Percentiles rank a stretch among this genome's conserved stretches.
Evolutionary conservation across 1,284 basidiomycete genomes (phyloP).

Genomic region (Malassezia psittaci): DNA sequence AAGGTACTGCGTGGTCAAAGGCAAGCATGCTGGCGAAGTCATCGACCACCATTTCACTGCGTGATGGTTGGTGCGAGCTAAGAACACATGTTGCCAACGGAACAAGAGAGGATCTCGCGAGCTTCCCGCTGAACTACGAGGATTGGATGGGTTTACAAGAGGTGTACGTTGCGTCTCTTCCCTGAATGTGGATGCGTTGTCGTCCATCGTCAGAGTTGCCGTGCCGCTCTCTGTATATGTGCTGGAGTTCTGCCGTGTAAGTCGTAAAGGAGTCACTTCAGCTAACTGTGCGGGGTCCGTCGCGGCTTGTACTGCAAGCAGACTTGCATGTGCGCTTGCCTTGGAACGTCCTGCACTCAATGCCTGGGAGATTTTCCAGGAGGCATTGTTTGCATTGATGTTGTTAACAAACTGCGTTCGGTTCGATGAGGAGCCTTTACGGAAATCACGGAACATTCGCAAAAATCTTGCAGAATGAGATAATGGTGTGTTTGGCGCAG

Average conservation of each 20-base stretch:
- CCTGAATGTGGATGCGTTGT: neutral
- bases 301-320: conserved; percentile 1
- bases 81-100: conserved; percentile 71
- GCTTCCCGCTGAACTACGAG: neutral
- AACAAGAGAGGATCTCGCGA: conserved; percentile 21
- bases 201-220: conserved; percentile 12
- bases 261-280: conserved; percentile 19
- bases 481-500: too few relatives aligned
- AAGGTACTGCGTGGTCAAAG: conserved; percentile 69
- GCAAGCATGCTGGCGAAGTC: conserved; percentile 59
- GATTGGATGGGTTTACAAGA: conserved; percentile 43
- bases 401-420: too few relatives aligned
- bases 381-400: neutral
- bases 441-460: too few relatives aligned
- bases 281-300: conserved; percentile 20
- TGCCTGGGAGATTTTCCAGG: neutral
- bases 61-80: conserved; percentile 65
- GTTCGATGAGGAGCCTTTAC: too few relatives aligned
- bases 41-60: conserved; percentile 87
- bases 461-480: too few relatives aligned
- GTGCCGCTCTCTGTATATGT: neutral
- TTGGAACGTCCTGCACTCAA: neutral
- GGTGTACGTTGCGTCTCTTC: conserved; percentile 9
- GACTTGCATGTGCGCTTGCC: neutral
- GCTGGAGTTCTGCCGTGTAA: conserved; percentile 16